Evolutionary conservation across 768 basidiomycete genomes (phyloP), one percentile per base, ranked within the genome.

Genomic region (Panellus pusillus): DNA sequence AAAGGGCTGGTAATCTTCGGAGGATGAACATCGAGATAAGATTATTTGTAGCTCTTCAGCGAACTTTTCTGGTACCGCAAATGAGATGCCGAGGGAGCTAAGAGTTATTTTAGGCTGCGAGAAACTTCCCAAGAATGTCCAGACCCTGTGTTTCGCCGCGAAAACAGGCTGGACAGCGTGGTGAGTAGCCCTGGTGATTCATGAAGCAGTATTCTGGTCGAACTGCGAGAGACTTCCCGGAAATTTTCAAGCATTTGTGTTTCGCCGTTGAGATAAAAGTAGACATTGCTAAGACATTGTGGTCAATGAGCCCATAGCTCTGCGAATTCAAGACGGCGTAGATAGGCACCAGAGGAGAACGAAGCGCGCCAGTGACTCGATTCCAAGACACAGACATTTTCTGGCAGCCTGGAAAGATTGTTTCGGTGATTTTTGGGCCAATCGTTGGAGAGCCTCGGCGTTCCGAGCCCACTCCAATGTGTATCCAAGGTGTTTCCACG

Each of bases 1-100:
- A 56, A 56, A 42, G 28, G n/a, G 39, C 55, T 56, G 24, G 32
- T 56, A 56, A 56, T 56, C 55, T 47, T 56, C 55, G 55, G 55
- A 40, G 31, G 35, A 20, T 24, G 19, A 32, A 36, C 17, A 18
- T 36, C 9, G 27, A 31, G 32, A 31, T 12, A 35, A 7, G 14
- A 14, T 14, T 35, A 35, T 35, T 35, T 14, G 32, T 3, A 7
- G 3, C 24, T 35, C 3, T 3, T 35, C 2, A 35, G 3, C 32
- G 32, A 9, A 35, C 18, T 43, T 24, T 9, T 11, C n/a, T 11
- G 29, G 40, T 29, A 5, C 35, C 43, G 48, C 47, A 55, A 47
- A 55, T 55, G 47, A 54, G 46, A 50, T 50, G 19, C 8, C 37
- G 43, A 49, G 43, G 36, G 15, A 9, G 9, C 42, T 35, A 44